These are phyloP conservation scores for Solanum lignicaule DNA, from an alignment of 257 asterid species.

Conservation along the genomic window DNA sequence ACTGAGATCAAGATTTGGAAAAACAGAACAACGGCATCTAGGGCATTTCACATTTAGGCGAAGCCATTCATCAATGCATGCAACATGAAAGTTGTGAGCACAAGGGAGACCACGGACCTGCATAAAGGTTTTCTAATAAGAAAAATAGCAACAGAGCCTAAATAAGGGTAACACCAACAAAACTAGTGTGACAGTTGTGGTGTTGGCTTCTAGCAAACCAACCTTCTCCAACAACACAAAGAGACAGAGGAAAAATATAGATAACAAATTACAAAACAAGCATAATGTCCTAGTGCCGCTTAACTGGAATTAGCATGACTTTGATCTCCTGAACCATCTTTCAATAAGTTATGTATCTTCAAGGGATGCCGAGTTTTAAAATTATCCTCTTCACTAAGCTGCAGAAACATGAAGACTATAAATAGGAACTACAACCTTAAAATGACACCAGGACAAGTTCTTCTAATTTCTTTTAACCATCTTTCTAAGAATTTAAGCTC, in stretches of 20 bases:
- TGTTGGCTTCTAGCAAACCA: background rate
- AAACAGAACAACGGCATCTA: slow-evolving; percentile 90
- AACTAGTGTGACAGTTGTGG: background rate
- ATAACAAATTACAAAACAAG: background rate
- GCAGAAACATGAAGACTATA: background rate
- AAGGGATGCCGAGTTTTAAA: background rate
- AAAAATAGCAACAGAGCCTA: background rate
- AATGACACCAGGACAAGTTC: background rate
- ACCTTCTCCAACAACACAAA: background rate
- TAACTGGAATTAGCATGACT: background rate
- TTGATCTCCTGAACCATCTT: background rate
- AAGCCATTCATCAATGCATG: slow-evolving; percentile 96
- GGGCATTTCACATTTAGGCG: slow-evolving; percentile 89
- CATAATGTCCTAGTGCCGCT: background rate
- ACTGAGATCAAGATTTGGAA: slow-evolving; percentile 89
- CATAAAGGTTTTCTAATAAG: slow-evolving; percentile 22
- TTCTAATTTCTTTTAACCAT: background rate
- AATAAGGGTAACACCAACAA: background rate
- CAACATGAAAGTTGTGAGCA: slow-evolving; percentile 95
- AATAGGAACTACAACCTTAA: background rate
- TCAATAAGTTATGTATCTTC: background rate
- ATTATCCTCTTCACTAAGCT: background rate
- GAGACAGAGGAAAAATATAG: background rate
- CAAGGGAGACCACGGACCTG: slow-evolving; percentile 98
- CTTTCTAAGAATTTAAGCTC: background rate